Evolutionary conservation across 345 rosid genomes (phyloP).

Genomic region (Gynandropsis gynandra): DNA sequence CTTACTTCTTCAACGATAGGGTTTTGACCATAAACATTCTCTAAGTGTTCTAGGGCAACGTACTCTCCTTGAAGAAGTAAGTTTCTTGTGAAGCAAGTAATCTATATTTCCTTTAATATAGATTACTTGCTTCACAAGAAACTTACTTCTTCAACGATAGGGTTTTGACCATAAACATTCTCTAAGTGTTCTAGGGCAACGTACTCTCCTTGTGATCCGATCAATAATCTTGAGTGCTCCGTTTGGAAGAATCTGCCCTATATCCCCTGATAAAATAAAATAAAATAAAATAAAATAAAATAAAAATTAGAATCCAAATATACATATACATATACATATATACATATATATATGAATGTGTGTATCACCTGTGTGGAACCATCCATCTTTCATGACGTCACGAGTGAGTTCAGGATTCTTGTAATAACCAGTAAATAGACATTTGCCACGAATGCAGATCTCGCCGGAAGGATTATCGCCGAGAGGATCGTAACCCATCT

Average conservation of each 20-base stretch:
- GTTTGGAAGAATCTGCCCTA: constrained; percentile 71
- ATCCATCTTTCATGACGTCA: constrained; percentile 69
- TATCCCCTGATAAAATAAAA: constrained; percentile 68
- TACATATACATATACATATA: no score
- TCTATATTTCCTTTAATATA: no score
- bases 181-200: constrained; percentile 83
- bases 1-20: constrained; percentile 75
- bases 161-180: constrained; percentile 46
- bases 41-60: constrained; percentile 78
- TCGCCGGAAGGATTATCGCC: constrained; percentile 73
- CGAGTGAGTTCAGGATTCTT: constrained; percentile 76
- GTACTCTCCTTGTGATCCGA: constrained; percentile 95
- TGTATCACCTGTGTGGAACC: constrained; percentile 87
- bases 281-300: constrained; percentile 11
- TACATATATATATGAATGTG: background rate
- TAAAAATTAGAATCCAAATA: no score
- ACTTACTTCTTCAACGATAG: constrained; percentile 73
- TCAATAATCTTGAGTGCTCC: constrained; percentile 80
- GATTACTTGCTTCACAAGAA: background rate
- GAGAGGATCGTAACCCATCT: constrained; percentile 90
- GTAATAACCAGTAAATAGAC: constrained; percentile 68
- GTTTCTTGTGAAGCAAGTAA: constrained; percentile 13
- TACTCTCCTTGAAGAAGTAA: constrained; percentile 97
- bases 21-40: constrained; percentile 50
- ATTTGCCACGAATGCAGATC: constrained; percentile 74